Evolutionary conservation across 2,329 filamentous ascomycete genomes (phyloP), one percentile per base, ranked within the genome.

Genomic region (Colletotrichum plurivorum): DNA sequence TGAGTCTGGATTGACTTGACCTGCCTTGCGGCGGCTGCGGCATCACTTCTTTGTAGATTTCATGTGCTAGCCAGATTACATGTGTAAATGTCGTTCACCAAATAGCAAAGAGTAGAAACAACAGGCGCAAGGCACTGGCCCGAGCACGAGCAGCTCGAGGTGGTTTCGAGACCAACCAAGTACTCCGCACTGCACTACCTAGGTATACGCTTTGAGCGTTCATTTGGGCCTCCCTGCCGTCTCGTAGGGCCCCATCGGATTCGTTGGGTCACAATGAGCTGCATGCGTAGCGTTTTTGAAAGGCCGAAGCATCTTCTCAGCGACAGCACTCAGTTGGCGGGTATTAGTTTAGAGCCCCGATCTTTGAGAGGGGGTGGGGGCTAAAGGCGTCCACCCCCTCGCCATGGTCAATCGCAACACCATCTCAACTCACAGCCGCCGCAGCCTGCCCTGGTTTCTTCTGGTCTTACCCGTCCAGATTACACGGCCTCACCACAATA

Each of bases 161-260:
- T 25, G 22, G 22, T 25, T 25, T 25, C 22, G 22, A 25, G 22
- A 25, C 22, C 22, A 25, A 25, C 22, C 3, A 25, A 25, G 22
- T 36, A 36, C 31, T 36, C 10, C 31, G 31, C 10, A 10, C 2
- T 36, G 8, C 8, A 8, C 31, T 36, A 36, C 31, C 31, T 36
- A 36, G 8, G 8, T 36, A 36, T 66, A 55, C 66, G 62, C 62
- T 56, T 66, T 59, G 43, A 41, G 62, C 18, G 20, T 55, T 69
- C 65, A 55, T 66, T 66, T 66, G 51, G 66, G 54, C 56, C 48
- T 68, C 31, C 53, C 54, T 54, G 54, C 66, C 39, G 39, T 36
- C 5, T 7, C 45, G 48, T 49, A 16, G 41, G 27, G 39, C 64
- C 45, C 60, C 60, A 45, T 58, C 36, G 25, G 49, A 55, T 52